phyloP scores from a whole-genome alignment of 2,329 filamentous ascomycete genomes.

The Calonectria crousiana region DNA sequence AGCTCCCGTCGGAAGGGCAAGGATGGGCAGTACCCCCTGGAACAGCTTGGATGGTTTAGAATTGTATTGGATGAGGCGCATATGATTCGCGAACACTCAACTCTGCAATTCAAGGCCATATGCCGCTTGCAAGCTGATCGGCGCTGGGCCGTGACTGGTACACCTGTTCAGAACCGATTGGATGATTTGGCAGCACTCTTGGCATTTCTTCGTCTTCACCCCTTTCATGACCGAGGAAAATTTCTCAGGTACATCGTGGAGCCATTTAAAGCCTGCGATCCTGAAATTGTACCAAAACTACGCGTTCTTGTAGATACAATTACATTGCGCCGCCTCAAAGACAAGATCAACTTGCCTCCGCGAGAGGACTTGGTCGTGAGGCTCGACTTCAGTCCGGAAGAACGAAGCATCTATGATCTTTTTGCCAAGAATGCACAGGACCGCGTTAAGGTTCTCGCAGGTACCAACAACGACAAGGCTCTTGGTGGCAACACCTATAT shows the following conservation, averaged over 20 bases:
- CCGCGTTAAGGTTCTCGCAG: slow-evolving; percentile 81
- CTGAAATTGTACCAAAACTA: slow-evolving; percentile 85
- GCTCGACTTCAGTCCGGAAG: slow-evolving; percentile 81
- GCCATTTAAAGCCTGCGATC: slow-evolving; percentile 89
- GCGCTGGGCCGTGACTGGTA: slow-evolving; percentile 97
- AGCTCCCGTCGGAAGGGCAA: slow-evolving; percentile 72
- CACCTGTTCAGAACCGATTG: slow-evolving; percentile 92
- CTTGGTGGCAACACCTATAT: slow-evolving; percentile 91
- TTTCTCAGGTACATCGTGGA: slow-evolving; percentile 85
- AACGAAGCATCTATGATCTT: slow-evolving; percentile 83
- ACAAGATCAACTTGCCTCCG: slow-evolving; percentile 85
- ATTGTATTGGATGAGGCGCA: slow-evolving; percentile 96
- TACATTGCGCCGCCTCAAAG: slow-evolving; percentile 90
- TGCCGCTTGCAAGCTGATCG: slow-evolving; percentile 83
- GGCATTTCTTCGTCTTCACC: slow-evolving; percentile 85
- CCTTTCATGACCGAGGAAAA: slow-evolving; percentile 82
- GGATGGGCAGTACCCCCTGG: slow-evolving; percentile 72
- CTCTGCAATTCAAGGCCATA: slow-evolving; percentile 86
- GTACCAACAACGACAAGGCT: slow-evolving; percentile 67
- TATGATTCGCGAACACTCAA: slow-evolving; percentile 88
- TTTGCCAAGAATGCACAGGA: slow-evolving; percentile 86
- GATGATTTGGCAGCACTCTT: slow-evolving; percentile 91
- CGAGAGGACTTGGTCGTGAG: slow-evolving; percentile 79
- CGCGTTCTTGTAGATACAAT: slow-evolving; percentile 94
- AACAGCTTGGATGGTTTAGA: slow-evolving; percentile 90